These are phyloP conservation scores for Paramecium biaurelia DNA, from an alignment of 73 alveolate species.

Conservation along the genomic window DNA sequence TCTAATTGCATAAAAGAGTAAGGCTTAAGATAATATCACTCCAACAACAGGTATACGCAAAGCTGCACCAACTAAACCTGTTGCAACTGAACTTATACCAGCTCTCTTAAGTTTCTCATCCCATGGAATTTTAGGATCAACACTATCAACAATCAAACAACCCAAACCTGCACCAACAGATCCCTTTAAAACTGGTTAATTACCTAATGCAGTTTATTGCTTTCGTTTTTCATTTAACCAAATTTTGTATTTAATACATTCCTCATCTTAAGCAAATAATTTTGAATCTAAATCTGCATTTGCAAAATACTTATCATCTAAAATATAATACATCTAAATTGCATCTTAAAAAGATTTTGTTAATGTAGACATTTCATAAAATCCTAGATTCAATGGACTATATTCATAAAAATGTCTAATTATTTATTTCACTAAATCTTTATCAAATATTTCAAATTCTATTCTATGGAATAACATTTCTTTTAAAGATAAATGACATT, in stretches of 20 bases:
- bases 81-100: not conserved
- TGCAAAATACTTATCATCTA: not conserved
- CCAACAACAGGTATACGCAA: slow-evolving; percentile 40
- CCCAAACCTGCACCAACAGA: slow-evolving; percentile 48
- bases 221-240: not conserved
- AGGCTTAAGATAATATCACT: not conserved
- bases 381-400: not conserved
- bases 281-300: not conserved
- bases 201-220: not conserved
- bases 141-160: slow-evolving; percentile 42
- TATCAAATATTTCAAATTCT: not conserved
- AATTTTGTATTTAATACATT: not conserved
- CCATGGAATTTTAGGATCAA: slow-evolving; percentile 37
- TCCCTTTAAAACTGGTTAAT: not conserved
- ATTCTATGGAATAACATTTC: not conserved
- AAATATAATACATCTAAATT: not conserved
- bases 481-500: not conserved
- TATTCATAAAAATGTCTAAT: slow-evolving; percentile 39
- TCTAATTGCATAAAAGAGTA: not conserved
- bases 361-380: not conserved
- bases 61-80: slow-evolving; percentile 52
- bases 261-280: not conserved
- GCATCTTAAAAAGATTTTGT: slow-evolving; percentile 19
- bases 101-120: slow-evolving; percentile 41
- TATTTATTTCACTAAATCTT: not conserved